These are phyloP conservation scores for Chrysoporthe cubensis DNA, from an alignment of 2,329 filamentous ascomycete species.

Conservation along the genomic window DNA sequence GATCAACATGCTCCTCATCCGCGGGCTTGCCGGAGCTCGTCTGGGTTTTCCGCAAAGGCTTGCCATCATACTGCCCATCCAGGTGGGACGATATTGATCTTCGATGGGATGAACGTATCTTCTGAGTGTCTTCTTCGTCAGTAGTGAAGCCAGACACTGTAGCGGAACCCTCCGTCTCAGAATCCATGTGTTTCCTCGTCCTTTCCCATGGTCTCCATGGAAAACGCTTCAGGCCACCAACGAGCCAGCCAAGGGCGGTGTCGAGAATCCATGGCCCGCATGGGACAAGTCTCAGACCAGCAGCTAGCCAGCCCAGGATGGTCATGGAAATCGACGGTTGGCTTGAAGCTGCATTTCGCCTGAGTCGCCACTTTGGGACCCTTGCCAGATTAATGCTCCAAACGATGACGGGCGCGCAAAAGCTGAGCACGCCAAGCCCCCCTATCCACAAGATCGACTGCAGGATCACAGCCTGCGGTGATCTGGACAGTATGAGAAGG, in stretches of 20 bases:
- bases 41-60: constrained; percentile 16
- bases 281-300: constrained; percentile 37
- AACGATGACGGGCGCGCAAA: constrained; percentile 73
- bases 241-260: background rate
- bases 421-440: constrained; percentile 74
- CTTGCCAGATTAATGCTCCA: constrained; percentile 87
- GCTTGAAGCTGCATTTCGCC: constrained; percentile 52
- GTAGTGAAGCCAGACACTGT: constrained; percentile 38
- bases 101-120: constrained; percentile 3
- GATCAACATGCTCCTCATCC: constrained; percentile 1
- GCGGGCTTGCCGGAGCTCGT: background rate
- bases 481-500: constrained; percentile 74
- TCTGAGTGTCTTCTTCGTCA: constrained; percentile 32
- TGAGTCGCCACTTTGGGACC: constrained; percentile 90
- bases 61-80: constrained; percentile 6
- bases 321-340: constrained; percentile 44
- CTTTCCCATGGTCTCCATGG: constrained; percentile 32
- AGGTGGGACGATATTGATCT: constrained; percentile 10
- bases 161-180: constrained; percentile 37
- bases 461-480: constrained; percentile 82
- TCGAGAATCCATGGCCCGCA: constrained; percentile 13
- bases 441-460: constrained; percentile 85
- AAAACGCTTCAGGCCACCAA: constrained; percentile 37
- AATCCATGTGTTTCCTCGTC: constrained; percentile 39
- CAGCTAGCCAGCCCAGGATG: constrained; percentile 28